Base-by-base conservation (phyloP, 73 alveolate species). In the Paramecium tetraurelia region DNA sequence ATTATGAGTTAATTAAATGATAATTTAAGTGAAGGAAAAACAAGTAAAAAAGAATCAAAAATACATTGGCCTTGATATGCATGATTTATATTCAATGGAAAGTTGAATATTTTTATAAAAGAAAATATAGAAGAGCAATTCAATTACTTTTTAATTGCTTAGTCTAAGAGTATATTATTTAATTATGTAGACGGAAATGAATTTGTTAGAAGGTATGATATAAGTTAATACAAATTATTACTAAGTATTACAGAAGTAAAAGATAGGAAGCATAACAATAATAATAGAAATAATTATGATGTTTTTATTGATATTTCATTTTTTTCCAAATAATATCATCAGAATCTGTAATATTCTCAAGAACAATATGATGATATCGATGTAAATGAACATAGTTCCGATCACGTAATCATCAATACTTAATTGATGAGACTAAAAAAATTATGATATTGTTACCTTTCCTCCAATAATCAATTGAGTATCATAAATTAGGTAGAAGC, bases 381-480 rank as follows among this genome's bases (percentile, higher is more conserved):
- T 80, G 58, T 80, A 80, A 20, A 80, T 80, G 70, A 80, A 80
- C 75, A 80, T 44, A 0, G 90, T 46, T 21, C 43, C 90, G 10
- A 80, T 46, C 16, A 80, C 90, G 7, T 41, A 80, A 44, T 80
- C 90, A 48, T 80, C 90, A n/a, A 80, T 80, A 41, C 76, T 44
- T 40, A 80, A 46, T 80, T 80, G 18, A 44, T 80, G 90, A 22
- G 90, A 41, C 90, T 80, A 80, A 80, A 43, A 14, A 11, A 2
- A 80, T 18, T 14, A 18, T 44, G n/a, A 44, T 48, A 21, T 0
- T 44, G 14, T 16, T 80, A 80, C 90, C 29, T 86, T 86, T 41
- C 96, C 96, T 12, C 96, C 96, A 29, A 92, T 58, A 21, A 92
- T 92, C 70, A 92, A 43, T 58, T 92, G 57, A 33, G 94, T 87